Conservation (phyloP, 2,329 filamentous ascomycete genomes). For the Rutstroemia sp. region DNA sequence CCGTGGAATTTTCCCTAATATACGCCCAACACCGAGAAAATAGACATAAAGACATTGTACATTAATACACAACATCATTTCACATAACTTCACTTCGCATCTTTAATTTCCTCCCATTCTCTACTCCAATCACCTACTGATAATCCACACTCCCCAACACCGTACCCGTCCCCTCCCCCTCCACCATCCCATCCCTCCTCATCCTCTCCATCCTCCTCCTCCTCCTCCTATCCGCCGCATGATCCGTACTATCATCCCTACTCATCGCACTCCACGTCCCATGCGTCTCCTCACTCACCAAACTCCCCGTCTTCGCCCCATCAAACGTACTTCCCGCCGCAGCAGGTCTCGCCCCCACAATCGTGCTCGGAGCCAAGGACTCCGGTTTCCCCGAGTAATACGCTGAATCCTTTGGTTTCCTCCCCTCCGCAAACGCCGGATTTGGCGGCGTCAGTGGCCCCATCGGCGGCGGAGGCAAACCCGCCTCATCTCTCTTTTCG, state of each 20-base stretch:
- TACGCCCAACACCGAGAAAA: no score
- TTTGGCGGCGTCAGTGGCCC: slow-evolving; percentile 46
- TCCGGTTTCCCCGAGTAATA: slow-evolving; percentile 48
- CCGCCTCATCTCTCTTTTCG: slow-evolving; percentile 30
- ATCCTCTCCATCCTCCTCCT: slow-evolving; percentile 48
- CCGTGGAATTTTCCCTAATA: no score
- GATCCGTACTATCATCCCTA: slow-evolving; percentile 20
- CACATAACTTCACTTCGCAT: no score
- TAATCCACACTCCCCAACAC: not conserved
- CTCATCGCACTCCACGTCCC: slow-evolving; percentile 30
- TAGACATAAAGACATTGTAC: no score
- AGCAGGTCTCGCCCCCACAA: slow-evolving; percentile 6
- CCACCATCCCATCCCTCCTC: slow-evolving; percentile 41
- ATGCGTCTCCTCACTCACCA: slow-evolving; percentile 25
- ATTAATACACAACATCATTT: no score
- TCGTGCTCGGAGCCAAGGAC: slow-evolving; percentile 12
- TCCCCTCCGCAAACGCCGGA: slow-evolving; percentile 46
- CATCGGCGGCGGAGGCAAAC: slow-evolving; percentile 23
- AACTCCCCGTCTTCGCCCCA: slow-evolving; percentile 12
- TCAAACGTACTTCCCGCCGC: slow-evolving; percentile 14
- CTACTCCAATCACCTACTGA: not conserved
- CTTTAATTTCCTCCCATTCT: no score
- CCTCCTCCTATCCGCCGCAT: slow-evolving; percentile 44
- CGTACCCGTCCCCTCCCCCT: slow-evolving; percentile 19
- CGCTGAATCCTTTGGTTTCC: slow-evolving; percentile 50